Evolutionary conservation across 176 grass and related monocot genomes (phyloP), one percentile per base, ranked within the genome.

Genomic region (Oryza meridionalis): DNA sequence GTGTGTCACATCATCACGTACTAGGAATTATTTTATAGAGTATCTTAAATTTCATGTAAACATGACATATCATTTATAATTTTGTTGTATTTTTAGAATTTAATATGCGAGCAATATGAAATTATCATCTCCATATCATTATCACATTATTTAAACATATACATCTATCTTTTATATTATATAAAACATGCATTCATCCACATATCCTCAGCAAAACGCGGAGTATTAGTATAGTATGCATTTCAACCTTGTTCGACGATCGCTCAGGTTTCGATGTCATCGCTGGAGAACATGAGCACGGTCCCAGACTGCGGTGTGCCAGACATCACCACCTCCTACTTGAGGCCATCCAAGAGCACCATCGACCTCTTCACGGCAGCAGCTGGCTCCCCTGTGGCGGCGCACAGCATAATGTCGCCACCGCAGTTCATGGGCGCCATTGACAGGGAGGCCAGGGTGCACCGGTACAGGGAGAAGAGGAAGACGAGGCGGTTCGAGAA

Each of bases 401-500:
- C 70, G 49, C 51, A 72, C 22, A 49, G 3, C 46, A 49, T 14
- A 13, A 72, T 72, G 79, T 82, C 79, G 67, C 49, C 11, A 3
- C 3, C 50, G 68, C 80, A 82, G 35, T 61, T 72, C 35, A 53
- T 81, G 68, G 77, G 72, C 13, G 37, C 74, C 46, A 49, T 49
- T 22, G 88, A 88, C 62, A 70, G 92, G 80, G 76, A 91, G 80
- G 86, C 89, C 24, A 86, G 92, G 76, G 84, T 94, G 81, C 81
- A 89, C 89, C 76, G 92, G 47, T 94, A 94, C 86, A 81, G 92
- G 61, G 86, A 94, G 89, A 94, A 94, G 84, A 87, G 86, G 81
- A 94, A 94, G 86, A 91, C 62, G 55, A 90, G 92, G 59, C 69
- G 89, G 59, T 94, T 94, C 77, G 92, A 91, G 86, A 94, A 94